These are phyloP conservation scores for Fusarium palustre DNA, from an alignment of 2,329 filamentous ascomycete genomes.

Conservation along the genomic window DNA sequence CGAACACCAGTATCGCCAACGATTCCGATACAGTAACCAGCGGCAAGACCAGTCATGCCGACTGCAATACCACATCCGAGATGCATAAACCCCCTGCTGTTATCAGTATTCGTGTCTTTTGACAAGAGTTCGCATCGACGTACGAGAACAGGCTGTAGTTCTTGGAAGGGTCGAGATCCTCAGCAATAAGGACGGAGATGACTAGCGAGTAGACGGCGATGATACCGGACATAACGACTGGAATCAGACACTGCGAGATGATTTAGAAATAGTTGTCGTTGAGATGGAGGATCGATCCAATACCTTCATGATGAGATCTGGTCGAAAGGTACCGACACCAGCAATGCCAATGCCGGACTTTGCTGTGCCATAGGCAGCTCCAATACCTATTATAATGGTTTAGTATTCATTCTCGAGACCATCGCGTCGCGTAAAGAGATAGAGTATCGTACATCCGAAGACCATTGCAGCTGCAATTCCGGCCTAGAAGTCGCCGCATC, in stretches of 20 bases:
- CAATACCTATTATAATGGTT: conserved; percentile 62
- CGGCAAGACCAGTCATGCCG: conserved; percentile 90
- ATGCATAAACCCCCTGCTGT: conserved; percentile 85
- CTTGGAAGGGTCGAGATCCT: conserved; percentile 80
- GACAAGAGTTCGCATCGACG: conserved; percentile 47
- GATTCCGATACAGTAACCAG: conserved; percentile 95
- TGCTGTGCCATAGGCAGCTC: conserved; percentile 87
- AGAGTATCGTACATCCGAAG: conserved; percentile 75
- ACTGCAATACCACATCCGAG: conserved; percentile 91
- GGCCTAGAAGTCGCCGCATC: conserved; percentile 62
- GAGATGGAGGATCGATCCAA: conserved; percentile 1
- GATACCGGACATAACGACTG: conserved; percentile 98
- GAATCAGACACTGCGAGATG: conserved; percentile 76
- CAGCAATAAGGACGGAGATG: conserved; percentile 93
- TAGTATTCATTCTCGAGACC: conserved; percentile 42
- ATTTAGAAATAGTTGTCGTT: conserved; percentile 25
- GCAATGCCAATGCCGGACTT: conserved; percentile 91
- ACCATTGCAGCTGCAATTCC: conserved; percentile 86
- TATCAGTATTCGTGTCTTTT: conserved; percentile 33
- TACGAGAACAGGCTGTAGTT: conserved; percentile 88
- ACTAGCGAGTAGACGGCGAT: conserved; percentile 98
- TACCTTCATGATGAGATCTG: conserved; percentile 93
- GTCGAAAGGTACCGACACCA: conserved; percentile 85
- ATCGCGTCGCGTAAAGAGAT: conserved; percentile 22
- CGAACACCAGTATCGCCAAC: conserved; percentile 95